A percentile compares a stretch with the other conserved stretches of the same genome.
Evolutionary conservation across 306 rosid genomes (phyloP).

Genomic region (Heteromeles arbutifolia): DNA sequence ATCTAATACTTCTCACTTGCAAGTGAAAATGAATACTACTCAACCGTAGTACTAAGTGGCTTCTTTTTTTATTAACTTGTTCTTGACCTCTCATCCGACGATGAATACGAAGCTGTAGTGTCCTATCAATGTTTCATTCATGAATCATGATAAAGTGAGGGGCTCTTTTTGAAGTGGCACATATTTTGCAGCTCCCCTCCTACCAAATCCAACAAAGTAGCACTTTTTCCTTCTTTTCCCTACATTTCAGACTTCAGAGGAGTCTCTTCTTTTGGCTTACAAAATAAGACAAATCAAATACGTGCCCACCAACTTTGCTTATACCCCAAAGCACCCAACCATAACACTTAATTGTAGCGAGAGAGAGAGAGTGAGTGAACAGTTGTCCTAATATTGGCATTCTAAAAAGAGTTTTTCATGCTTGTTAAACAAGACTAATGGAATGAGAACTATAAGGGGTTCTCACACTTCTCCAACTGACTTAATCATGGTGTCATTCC

Average conservation of each 20-base stretch:
- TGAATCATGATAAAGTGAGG: constrained; percentile 36
- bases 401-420: constrained; percentile 45
- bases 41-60: too few relatives aligned
- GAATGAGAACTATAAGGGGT: constrained; percentile 47
- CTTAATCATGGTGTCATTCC: constrained; percentile 46
- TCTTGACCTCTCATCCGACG: constrained; percentile 17
- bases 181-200: constrained; percentile 14
- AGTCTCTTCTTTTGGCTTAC: constrained; percentile 47
- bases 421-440: constrained; percentile 73
- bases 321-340: constrained; percentile 90
- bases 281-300: constrained; percentile 70
- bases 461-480: constrained; percentile 63
- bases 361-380: constrained; percentile 1
- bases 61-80: not conserved
- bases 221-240: constrained; percentile 16
- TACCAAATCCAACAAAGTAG: constrained; percentile 39
- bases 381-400: constrained; percentile 12
- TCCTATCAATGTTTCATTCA: constrained; percentile 61
- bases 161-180: constrained; percentile 33
- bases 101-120: constrained; percentile 43
- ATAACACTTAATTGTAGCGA: constrained; percentile 52
- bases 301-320: constrained; percentile 89
- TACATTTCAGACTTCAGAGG: constrained; percentile 23
- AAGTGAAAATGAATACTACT: too few relatives aligned
- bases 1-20: too few relatives aligned